These are phyloP conservation scores for Candida freyschussii DNA, from an alignment of 1,139 yeast species.

Conservation along the genomic window DNA sequence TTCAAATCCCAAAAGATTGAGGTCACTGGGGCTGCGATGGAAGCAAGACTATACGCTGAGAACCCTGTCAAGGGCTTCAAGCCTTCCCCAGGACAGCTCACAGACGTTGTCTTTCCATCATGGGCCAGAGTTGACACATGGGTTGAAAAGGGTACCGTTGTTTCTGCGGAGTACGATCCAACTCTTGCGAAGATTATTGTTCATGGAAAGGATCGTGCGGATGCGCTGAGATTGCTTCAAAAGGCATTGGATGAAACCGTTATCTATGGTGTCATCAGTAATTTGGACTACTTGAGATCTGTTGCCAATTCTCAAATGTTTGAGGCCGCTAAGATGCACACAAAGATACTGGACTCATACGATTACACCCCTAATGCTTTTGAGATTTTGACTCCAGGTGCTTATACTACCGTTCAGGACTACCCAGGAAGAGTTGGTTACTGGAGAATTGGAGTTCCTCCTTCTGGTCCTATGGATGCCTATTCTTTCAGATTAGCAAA, in stretches of 20 bases:
- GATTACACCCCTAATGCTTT: slow-evolving; percentile 77
- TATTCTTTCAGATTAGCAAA: slow-evolving; percentile 87
- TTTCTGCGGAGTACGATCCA: slow-evolving; percentile 94
- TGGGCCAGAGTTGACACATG: slow-evolving; percentile 95
- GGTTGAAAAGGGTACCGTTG: slow-evolving; percentile 85
- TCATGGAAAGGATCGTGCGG: slow-evolving; percentile 82
- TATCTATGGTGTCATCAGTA: slow-evolving; percentile 83
- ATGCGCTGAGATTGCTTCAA: slow-evolving; percentile 71
- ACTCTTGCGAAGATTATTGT: slow-evolving; percentile 95
- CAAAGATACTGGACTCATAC: slow-evolving; percentile 82
- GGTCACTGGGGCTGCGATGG: slow-evolving; percentile 88
- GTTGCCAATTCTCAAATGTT: slow-evolving; percentile 84
- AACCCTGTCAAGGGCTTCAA: slow-evolving; percentile 91
- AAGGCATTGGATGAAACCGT: slow-evolving; percentile 82
- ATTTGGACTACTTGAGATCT: slow-evolving; percentile 81
- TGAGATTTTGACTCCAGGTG: slow-evolving; percentile 83
- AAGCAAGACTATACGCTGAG: slow-evolving; percentile 93
- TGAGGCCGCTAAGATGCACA: slow-evolving; percentile 74
- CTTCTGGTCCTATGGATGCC: slow-evolving; percentile 97
- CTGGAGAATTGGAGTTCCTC: slow-evolving; percentile 96
- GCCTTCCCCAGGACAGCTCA: slow-evolving; percentile 94
- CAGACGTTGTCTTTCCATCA: slow-evolving; percentile 76
- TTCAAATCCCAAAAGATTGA: slow-evolving; percentile 48
- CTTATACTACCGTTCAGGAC: slow-evolving; percentile 93
- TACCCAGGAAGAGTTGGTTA: slow-evolving; percentile 88